These are phyloP conservation scores for Ephemerocybe angulata DNA, from an alignment of 768 basidiomycete species.

Conservation along the genomic window DNA sequence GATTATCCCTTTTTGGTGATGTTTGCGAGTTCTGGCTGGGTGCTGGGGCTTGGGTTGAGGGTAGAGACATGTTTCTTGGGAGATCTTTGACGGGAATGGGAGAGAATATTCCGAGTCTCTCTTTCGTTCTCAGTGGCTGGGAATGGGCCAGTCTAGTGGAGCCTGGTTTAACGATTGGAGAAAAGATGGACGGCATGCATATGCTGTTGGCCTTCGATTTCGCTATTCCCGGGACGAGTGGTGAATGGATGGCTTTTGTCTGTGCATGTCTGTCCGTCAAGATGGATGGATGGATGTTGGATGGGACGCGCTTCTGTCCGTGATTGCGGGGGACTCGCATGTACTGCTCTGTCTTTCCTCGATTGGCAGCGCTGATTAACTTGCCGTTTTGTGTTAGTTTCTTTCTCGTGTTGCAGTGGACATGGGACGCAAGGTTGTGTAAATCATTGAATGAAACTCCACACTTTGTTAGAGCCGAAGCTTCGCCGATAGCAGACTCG, in stretches of 20 bases:
- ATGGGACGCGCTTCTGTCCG: neutral
- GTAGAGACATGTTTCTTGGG: neutral
- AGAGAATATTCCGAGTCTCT: neutral
- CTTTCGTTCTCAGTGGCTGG: neutral
- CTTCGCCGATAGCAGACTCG: neutral
- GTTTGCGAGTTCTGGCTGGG: neutral
- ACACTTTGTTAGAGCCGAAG: neutral
- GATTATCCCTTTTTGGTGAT: neutral
- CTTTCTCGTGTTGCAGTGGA: neutral
- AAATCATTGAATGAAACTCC: neutral
- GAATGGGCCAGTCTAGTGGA: neutral
- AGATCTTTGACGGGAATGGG: neutral
- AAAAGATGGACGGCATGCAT: neutral
- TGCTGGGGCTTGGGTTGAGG: neutral
- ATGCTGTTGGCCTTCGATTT: neutral
- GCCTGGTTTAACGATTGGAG: neutral
- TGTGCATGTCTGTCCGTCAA: neutral
- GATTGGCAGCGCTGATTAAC: neutral
- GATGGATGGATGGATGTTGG: neutral
- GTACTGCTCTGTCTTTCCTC: neutral
- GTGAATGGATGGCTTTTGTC: too few species aligned
- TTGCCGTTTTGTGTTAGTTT: neutral
- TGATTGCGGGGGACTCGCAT: neutral
- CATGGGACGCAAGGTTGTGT: too few species aligned
- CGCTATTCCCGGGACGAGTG: too few species aligned